Evolutionary conservation across 257 asterid species (phyloP).

Genomic region (Nicotiana attenuata): DNA sequence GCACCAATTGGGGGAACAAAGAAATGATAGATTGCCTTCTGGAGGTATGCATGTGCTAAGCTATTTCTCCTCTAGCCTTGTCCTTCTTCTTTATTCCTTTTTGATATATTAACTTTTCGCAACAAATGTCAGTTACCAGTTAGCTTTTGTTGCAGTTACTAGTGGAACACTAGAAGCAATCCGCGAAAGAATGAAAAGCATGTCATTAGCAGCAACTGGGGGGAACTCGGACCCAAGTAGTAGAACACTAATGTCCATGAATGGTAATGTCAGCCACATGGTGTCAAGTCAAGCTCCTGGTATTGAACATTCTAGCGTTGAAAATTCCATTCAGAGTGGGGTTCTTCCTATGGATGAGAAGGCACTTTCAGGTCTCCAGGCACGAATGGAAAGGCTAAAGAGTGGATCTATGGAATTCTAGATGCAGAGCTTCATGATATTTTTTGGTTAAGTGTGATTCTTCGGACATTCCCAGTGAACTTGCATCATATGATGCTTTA

Average conservation of each 20-base stretch:
- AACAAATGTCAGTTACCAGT: conserved; percentile 2
- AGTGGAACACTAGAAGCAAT: conserved; percentile 90
- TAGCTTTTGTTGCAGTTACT: conserved; percentile 50
- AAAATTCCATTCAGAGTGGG: conserved; percentile 46
- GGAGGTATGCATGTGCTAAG: conserved; percentile 47
- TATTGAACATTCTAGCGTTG: conserved; percentile 38
- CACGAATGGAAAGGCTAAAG: conserved; percentile 96
- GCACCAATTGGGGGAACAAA: conserved; percentile 54
- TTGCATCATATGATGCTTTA: not conserved
- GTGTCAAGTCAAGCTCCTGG: conserved; percentile 32
- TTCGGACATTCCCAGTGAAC: not conserved
- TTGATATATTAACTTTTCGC: not conserved
- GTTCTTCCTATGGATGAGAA: conserved; percentile 95
- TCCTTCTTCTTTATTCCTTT: not conserved
- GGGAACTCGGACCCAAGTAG: conserved; percentile 56
- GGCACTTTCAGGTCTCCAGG: conserved; percentile 96
- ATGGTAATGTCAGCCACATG: conserved; percentile 39
- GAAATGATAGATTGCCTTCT: conserved; percentile 69
- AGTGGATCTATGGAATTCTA: conserved; percentile 68
- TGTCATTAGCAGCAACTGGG: conserved; percentile 66
- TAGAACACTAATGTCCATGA: conserved; percentile 51
- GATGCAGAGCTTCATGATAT: not conserved
- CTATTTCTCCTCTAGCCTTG: not conserved
- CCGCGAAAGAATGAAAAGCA: conserved; percentile 98
- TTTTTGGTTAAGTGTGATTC: not conserved